Base-by-base conservation (phyloP, 1,139 yeast species). In the Debaryomyces coudertii region DNA sequence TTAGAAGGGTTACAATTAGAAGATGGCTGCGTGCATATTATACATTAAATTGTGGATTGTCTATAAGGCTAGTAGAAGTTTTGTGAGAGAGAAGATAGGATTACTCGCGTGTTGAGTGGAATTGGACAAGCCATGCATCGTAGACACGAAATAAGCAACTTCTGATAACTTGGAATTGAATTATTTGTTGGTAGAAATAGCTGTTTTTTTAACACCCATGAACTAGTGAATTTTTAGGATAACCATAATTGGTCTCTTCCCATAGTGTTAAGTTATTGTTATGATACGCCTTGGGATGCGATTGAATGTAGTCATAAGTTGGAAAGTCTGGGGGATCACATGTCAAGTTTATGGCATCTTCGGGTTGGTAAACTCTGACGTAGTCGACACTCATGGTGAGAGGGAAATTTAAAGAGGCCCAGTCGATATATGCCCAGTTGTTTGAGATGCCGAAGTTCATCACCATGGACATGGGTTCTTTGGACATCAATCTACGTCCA, bases 401-500 rank as follows among this genome's bases (percentile, higher is more conserved):
- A 0, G 96, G 96, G 77, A 89, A 88, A 34, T 65, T 61, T 39
- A 89, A 66, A 11, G 81, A 72, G 29, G 79, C 75, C 95, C 95
- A 87, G 62, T 87, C 87, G 52, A 89, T 87, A 61, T 85, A 85
- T 1, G 89, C 85, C 96, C 96, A 89, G 46, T 82, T 80, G 52
- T 83, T 82, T 6, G 96, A 88, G 43, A 89, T 67, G 64, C 95
- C 96, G 64, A 89, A 65, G 63, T 89, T 89, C 73, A 89, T 62
- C 52, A 90, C 71, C 31, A 90, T 72, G 1, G 90, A 76, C 96
- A 90, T 87, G 49, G 97, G 97, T 62, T 90, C 97, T 63, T 85
- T 84, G 12, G 93, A 77, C 40, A 90, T 77, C 47, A 76, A 63
- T 60, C 97, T 79, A 82, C 85, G 80, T 14, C 83, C 92, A 47